Conservation (phyloP, 2,329 filamentous ascomycete genomes). For the Tolypocladium cylindrosporum region DNA sequence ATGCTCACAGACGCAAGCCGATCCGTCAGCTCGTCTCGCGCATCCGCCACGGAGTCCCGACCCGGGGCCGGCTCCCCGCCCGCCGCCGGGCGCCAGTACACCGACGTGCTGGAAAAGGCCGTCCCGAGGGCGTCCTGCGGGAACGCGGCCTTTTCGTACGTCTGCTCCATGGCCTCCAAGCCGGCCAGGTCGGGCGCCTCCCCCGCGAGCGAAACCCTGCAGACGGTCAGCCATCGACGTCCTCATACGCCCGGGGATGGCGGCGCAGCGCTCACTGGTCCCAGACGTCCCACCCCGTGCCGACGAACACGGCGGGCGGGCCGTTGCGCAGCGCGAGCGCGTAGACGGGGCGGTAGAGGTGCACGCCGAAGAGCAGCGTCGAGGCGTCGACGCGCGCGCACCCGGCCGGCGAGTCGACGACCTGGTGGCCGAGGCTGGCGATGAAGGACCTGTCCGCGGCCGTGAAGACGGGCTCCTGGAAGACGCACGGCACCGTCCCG, state of each 20-base stretch:
- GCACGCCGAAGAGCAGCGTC: constrained; percentile 52
- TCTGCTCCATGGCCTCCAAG: constrained; percentile 7
- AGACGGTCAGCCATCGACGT: no score
- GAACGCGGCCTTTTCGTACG: constrained; percentile 7
- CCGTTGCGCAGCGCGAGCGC: constrained; percentile 33
- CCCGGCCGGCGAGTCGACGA: constrained; percentile 40
- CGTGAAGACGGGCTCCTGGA: constrained; percentile 47
- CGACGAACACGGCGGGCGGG: constrained; percentile 46
- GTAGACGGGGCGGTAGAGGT: constrained; percentile 47
- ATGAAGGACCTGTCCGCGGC: constrained; percentile 40
- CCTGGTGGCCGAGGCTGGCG: constrained; percentile 39
- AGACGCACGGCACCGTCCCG: constrained; percentile 30
- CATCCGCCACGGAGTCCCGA: neutral
- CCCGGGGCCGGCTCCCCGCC: neutral
- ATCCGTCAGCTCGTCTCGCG: neutral
- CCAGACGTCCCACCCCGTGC: constrained; percentile 43
- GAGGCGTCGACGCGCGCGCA: constrained; percentile 36
- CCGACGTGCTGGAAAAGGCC: constrained; percentile 10
- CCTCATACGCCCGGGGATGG: no score
- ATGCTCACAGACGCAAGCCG: neutral
- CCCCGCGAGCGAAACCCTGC: neutral
- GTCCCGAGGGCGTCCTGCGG: constrained; percentile 6
- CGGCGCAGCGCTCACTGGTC: constrained; percentile 27
- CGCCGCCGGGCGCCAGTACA: constrained; percentile 8
- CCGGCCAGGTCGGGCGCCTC: neutral